phyloP scores from a whole-genome alignment of 192 early-diverging fungal species.

The Ramicandelaber brevisporus region DNA sequence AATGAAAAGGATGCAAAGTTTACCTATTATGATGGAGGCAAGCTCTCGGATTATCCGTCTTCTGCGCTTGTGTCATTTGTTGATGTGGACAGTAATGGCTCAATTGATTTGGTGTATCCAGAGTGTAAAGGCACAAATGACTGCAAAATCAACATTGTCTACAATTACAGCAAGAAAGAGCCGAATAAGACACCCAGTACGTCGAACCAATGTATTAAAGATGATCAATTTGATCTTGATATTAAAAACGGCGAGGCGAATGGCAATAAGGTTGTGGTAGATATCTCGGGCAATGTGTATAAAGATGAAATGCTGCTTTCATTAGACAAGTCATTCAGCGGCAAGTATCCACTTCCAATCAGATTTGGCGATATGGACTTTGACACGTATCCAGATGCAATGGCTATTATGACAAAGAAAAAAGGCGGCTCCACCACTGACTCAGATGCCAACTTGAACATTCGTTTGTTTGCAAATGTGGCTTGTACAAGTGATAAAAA shows the following conservation, averaged over 20 bases:
- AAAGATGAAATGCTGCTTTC: constrained; percentile 17
- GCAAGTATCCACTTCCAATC: constrained; percentile 23
- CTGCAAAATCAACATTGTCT: constrained; percentile 45
- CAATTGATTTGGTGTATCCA: constrained; percentile 4
- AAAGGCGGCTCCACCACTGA: constrained; percentile 6
- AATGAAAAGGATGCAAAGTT: constrained; percentile 36
- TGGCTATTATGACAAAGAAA: constrained; percentile 31
- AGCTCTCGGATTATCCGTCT: constrained; percentile 30
- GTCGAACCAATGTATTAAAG: constrained; percentile 39
- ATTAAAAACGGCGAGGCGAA: constrained; percentile 10
- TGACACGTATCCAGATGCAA: constrained; percentile 78
- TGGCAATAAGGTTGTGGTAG: constrained; percentile 3
- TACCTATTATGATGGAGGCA: constrained; percentile 23
- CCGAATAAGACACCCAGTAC: constrained; percentile 23
- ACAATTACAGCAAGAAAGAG: constrained; percentile 31
- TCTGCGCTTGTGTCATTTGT: constrained; percentile 66
- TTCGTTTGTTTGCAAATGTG: no score
- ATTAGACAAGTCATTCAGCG: constrained; percentile 19
- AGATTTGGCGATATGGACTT: constrained; percentile 59
- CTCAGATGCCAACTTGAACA: no score
- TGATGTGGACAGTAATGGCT: constrained; percentile 28
- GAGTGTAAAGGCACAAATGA: neutral
- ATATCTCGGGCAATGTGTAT: constrained; percentile 12
- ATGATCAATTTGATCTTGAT: constrained; percentile 33
- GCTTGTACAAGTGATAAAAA: constrained; percentile 37